Evolutionary conservation across 257 asterid genomes (phyloP).

Genomic region (Fraxinus quadrangulata): DNA sequence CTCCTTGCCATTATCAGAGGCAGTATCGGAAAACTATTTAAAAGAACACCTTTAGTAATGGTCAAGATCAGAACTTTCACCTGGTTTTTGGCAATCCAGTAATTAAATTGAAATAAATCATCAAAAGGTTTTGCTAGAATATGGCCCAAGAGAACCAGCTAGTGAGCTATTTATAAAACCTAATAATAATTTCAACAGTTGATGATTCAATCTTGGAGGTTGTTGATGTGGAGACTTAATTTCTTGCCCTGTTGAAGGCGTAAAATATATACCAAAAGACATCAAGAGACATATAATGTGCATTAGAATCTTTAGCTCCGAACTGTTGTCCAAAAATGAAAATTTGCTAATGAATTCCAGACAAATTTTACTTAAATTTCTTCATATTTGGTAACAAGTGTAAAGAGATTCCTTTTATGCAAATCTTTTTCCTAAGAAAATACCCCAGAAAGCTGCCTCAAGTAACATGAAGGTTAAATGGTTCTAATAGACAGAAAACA

Average conservation of each 20-base stretch:
- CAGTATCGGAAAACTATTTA: not conserved
- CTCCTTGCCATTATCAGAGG: not conserved
- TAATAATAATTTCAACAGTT: not conserved
- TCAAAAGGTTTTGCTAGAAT: not conserved
- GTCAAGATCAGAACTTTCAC: not conserved
- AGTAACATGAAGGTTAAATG: not conserved
- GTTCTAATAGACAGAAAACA: not conserved
- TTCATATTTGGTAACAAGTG: not conserved
- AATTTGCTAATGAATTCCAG: not conserved
- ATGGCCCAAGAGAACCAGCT: not conserved
- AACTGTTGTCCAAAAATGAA: not conserved
- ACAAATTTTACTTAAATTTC: not conserved
- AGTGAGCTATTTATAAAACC: not conserved
- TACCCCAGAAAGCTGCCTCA: not conserved
- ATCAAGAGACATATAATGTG: not conserved
- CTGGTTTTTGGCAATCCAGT: not conserved
- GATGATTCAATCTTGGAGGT: not conserved
- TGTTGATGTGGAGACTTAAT: not conserved
- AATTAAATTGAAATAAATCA: not conserved
- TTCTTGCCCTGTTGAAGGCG: not conserved
- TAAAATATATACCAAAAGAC: not conserved
- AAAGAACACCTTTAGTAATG: not conserved
- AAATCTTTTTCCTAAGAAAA: not conserved
- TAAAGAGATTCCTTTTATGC: not conserved
- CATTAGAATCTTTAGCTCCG: not conserved